Evolutionary conservation across 2,329 filamentous ascomycete species (phyloP).

Genomic region (Aspergillus ibericus): DNA sequence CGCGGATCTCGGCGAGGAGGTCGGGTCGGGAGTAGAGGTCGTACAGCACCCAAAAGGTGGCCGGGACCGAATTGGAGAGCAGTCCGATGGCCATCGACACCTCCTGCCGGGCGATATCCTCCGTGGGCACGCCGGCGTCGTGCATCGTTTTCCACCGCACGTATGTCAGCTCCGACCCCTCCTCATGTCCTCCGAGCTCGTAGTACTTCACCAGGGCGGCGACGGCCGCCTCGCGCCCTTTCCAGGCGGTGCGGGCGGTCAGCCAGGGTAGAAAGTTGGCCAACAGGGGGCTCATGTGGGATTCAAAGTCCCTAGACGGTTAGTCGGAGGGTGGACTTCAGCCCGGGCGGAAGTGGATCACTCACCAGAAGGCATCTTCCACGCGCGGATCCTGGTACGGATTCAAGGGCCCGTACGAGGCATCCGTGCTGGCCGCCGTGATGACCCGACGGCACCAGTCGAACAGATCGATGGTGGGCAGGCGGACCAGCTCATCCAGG

Average conservation of each 20-base stretch:
- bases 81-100: constrained; percentile 33
- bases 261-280: constrained; percentile 36
- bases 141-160: constrained; percentile 16
- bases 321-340: too few species aligned
- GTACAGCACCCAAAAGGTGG: constrained; percentile 49
- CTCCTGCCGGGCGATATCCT: constrained; percentile 31
- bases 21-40: constrained; percentile 44
- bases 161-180: constrained; percentile 30
- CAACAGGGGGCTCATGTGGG: constrained; percentile 31
- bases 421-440: constrained; percentile 29
- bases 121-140: constrained; percentile 16
- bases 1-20: constrained; percentile 41
- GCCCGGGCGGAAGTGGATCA: not conserved
- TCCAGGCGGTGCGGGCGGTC: constrained; percentile 40
- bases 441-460: constrained; percentile 29
- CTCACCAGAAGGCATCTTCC: constrained; percentile 6
- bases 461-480: constrained; percentile 23
- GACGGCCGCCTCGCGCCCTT: constrained; percentile 37
- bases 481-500: constrained; percentile 19
- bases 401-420: constrained; percentile 30
- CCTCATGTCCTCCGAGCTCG: constrained; percentile 36
- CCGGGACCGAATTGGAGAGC: constrained; percentile 45
- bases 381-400: constrained; percentile 24
- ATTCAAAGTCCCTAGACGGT: constrained; percentile 43
- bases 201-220: constrained; percentile 45